Base-by-base conservation (phyloP, 2,329 filamentous ascomycete species). In the Aspergillus proliferans region DNA sequence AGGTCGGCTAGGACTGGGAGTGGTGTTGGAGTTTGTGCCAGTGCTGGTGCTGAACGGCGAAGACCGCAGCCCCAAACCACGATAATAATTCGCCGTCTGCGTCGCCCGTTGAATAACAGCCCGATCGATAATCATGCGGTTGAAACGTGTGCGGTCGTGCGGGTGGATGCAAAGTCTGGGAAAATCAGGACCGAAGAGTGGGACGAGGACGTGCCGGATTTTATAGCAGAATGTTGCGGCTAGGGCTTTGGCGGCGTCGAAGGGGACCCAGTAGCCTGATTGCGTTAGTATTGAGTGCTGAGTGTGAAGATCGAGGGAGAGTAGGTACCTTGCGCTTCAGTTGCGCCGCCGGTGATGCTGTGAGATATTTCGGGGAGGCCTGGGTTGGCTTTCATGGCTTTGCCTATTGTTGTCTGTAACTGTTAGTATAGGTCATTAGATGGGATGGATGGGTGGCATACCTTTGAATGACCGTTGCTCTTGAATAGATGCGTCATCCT, bases 401-500 rank as follows among this genome's bases (percentile, higher is more conserved):
- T 94, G 6, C 86, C 88, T 1, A 92, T 91, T 18, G 85, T 86
- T 1, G 92, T 96, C 92, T 96, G 60, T 5, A 21, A 18, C 22
- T 9, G 44, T 45, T 19, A 45, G 51, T 47, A 18, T 36, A 24
- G n/a, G 15, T 24, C 24, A 28, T 28, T 8, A 9, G 6, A 30
- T 12, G 12, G 18, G 4, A n/a, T 19, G 28, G 43, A 3, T 30
- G 28, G 43, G 2, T 30, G 34, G 60, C 75, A 63, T 66, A 90
- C 92, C 83, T 98, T 98, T 55, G 85, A 80, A 64, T 92, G 92
- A 55, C 86, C 84, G 65, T 85, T 85, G 57, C 87, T 90, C 68
- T 95, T 95, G 79, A 97, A 97, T 65, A 97, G 88, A 24, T 90
- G 87, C 2, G 91, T 96, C 70, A 95, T 94, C 53, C 92, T 85